Evolutionary conservation across 208 protist species (phyloP).

Genomic region (Leishmania mexicana): DNA sequence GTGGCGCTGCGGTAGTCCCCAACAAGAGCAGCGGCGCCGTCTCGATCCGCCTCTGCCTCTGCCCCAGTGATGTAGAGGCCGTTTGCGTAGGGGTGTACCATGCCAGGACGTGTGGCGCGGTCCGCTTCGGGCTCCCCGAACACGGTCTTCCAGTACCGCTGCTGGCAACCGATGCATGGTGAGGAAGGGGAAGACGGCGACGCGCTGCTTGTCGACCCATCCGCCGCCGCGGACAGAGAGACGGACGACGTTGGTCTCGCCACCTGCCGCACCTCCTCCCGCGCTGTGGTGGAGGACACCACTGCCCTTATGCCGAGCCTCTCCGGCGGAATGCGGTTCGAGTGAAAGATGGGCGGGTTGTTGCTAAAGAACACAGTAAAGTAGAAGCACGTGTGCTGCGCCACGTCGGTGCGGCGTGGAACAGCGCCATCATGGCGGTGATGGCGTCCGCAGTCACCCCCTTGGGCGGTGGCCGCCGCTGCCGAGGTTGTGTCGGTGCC

Average conservation of each 20-base stretch:
- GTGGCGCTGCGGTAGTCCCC: conserved; percentile 46
- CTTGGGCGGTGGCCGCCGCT: neutral
- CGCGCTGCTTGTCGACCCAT: neutral
- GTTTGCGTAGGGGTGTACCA: neutral
- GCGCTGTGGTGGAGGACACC: neutral
- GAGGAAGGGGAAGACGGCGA: neutral
- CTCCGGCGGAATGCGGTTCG: conserved; percentile 53
- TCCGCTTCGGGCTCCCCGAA: conserved; percentile 7
- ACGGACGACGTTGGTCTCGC: neutral
- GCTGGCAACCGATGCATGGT: conserved; percentile 15
- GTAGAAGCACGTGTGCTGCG: conserved; percentile 53
- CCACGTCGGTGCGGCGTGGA: neutral
- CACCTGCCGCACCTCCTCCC: neutral
- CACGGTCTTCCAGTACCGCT: conserved; percentile 15
- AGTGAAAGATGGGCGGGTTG: conserved; percentile 76
- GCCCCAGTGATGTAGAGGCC: neutral
- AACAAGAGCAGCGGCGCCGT: conserved; percentile 1
- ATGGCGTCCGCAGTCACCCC: neutral
- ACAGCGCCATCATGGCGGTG: neutral
- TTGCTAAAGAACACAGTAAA: conserved; percentile 81
- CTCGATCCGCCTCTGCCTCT: neutral
- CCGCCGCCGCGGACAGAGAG: neutral
- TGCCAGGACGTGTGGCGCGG: neutral
- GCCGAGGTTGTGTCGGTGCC: neutral
- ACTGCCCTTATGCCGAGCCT: conserved; percentile 7